A percentile compares a stretch with the other conserved stretches of the same genome.
Evolutionary conservation across 1,139 yeast genomes (phyloP).

Genomic region (Hemisphaericaspora xylanilytica): DNA sequence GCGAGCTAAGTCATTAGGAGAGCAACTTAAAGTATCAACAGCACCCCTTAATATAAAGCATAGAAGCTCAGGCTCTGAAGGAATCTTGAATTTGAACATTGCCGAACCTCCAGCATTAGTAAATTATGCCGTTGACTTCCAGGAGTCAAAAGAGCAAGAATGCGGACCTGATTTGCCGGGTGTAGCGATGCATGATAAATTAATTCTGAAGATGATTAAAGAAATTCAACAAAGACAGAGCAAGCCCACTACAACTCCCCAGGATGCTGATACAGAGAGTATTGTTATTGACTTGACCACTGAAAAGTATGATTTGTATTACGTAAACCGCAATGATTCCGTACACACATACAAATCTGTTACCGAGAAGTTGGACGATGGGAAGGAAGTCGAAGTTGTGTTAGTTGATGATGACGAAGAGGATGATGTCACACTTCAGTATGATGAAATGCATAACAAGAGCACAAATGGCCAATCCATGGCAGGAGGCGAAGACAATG

Average conservation of each 20-base stretch:
- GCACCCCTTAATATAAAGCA: constrained; percentile 1
- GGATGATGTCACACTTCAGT: constrained; percentile 30
- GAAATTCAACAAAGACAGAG: neutral
- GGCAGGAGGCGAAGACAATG: neutral
- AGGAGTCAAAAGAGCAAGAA: constrained; percentile 24
- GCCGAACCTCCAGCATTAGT: constrained; percentile 42
- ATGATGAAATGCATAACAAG: too few relatives aligned
- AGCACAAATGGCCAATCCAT: too few relatives aligned
- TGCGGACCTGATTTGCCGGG: neutral
- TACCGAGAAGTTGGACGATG: constrained; percentile 36
- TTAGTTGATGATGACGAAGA: constrained; percentile 39
- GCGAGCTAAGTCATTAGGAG: constrained; percentile 17
- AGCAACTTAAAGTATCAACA: neutral
- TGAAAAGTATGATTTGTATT: constrained; percentile 38
- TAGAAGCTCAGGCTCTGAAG: constrained; percentile 7
- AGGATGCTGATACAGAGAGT: constrained; percentile 37
- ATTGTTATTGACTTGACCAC: constrained; percentile 44
- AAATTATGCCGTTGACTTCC: constrained; percentile 42
- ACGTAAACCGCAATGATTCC: constrained; percentile 35
- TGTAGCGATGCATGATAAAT: constrained; percentile 11
- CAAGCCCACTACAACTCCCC: too few relatives aligned
- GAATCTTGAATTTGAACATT: constrained; percentile 24
- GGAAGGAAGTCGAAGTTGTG: constrained; percentile 47
- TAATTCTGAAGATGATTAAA: neutral
- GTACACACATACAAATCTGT: constrained; percentile 38